Conservation (phyloP, 345 rosid genomes). For the Aegle marmelos region DNA sequence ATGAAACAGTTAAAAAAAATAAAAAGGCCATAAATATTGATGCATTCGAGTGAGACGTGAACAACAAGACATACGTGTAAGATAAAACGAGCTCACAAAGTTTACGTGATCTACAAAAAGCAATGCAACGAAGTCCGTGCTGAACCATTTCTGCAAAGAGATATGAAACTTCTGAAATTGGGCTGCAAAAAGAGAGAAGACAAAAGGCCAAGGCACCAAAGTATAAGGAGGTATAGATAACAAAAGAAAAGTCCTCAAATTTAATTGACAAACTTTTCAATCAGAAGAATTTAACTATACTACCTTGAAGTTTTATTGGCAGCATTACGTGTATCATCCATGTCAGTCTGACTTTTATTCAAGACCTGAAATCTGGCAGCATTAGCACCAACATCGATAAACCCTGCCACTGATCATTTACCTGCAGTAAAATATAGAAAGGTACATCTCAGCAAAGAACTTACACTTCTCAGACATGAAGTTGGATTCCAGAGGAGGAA, state of each 20-base stretch:
- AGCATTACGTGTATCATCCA: conserved; percentile 26
- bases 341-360: conserved; percentile 26
- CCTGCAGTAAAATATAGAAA: neutral
- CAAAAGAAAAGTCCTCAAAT: neutral
- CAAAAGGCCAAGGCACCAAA: neutral
- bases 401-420: conserved; percentile 5
- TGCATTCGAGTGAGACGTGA: neutral
- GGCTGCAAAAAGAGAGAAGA: conserved; percentile 46
- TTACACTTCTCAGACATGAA: conserved; percentile 32
- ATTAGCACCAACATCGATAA: conserved; percentile 17
- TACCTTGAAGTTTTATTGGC: conserved; percentile 46
- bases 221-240: conserved; percentile 12
- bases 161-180: conserved; percentile 66
- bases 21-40: neutral
- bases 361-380: conserved; percentile 42
- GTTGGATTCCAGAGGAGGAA: conserved; percentile 88
- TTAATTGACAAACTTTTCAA: neutral
- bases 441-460: conserved; percentile 18
- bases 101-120: conserved; percentile 89
- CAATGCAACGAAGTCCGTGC: conserved; percentile 94
- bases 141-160: conserved; percentile 96
- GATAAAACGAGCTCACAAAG: conserved; percentile 84
- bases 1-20: neutral
- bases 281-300: neutral
- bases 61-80: conserved; percentile 60